Evolutionary conservation across 768 basidiomycete genomes (phyloP).

Genomic region (Cystobasidium tubakii): DNA sequence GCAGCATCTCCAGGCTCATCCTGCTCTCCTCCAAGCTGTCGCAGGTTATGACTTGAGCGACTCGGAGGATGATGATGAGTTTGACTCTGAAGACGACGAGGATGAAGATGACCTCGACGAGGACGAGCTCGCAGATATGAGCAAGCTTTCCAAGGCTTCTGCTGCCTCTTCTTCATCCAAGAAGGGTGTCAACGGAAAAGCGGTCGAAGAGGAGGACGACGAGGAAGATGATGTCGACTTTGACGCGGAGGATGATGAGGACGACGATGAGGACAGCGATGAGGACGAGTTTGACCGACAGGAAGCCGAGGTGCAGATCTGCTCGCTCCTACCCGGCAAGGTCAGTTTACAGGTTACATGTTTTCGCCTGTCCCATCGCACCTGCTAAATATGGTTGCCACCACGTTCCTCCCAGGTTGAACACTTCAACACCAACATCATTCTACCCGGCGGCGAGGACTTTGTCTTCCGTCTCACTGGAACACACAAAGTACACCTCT

Average conservation of each 20-base stretch:
- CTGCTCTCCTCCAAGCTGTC: conserved; percentile 16
- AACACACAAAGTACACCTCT: conserved; percentile 18
- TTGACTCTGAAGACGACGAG: conserved; percentile 44
- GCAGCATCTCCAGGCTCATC: conserved; percentile 30
- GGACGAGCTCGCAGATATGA: conserved; percentile 19
- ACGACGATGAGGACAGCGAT: conserved; percentile 43
- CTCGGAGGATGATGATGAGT: conserved; percentile 47
- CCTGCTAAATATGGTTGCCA: neutral
- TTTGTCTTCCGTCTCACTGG: conserved; percentile 31
- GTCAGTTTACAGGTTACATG: conserved; percentile 8
- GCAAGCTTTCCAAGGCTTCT: conserved; percentile 29
- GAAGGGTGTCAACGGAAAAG: conserved; percentile 19
- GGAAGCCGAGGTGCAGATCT: conserved; percentile 45
- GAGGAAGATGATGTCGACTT: conserved; percentile 29
- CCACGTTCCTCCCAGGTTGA: conserved; percentile 32
- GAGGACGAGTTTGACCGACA: conserved; percentile 46
- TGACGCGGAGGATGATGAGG: conserved; percentile 33
- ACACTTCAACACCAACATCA: conserved; percentile 35
- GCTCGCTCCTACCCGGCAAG: conserved; percentile 25
- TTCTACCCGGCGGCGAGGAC: conserved; percentile 29
- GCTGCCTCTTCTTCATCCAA: neutral
- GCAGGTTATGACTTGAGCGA: conserved; percentile 43
- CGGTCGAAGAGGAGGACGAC: conserved; percentile 49
- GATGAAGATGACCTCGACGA: conserved; percentile 41
- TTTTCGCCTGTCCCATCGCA: no score